A percentile compares a stretch with the other conserved stretches of the same genome.
These are phyloP conservation scores for Suillus americanus DNA, from an alignment of 768 basidiomycete species.

Conservation along the genomic window DNA sequence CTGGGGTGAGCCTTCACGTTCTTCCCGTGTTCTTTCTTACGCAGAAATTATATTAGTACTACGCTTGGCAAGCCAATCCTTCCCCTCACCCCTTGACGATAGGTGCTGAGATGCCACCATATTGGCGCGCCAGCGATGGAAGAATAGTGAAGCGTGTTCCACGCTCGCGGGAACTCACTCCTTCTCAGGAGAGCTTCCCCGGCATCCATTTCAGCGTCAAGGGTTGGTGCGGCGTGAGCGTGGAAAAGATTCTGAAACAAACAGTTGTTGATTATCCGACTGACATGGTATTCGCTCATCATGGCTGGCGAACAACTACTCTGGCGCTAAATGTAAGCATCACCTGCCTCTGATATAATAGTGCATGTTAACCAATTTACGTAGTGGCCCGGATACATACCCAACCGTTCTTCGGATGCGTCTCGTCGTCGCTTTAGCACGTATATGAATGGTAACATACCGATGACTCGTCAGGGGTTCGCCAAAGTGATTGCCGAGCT, in stretches of 20 bases:
- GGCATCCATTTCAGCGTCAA: slow-evolving; percentile 18
- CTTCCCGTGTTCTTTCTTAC: neutral
- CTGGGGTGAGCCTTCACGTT: slow-evolving; percentile 3
- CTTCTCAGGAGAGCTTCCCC: slow-evolving; percentile 15
- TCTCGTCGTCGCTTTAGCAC: slow-evolving; percentile 18
- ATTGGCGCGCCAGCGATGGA: slow-evolving; percentile 15
- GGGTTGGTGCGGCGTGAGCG: slow-evolving; percentile 21
- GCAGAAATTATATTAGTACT: slow-evolving; percentile 11
- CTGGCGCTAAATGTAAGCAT: slow-evolving; percentile 22
- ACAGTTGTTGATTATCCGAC: slow-evolving; percentile 16
- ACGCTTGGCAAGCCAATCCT: slow-evolving; percentile 11
- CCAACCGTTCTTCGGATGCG: neutral
- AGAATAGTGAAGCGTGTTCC: slow-evolving; percentile 22
- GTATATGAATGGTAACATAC: neutral
- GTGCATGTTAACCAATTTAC: neutral
- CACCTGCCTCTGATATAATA: neutral
- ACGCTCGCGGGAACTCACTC: slow-evolving; percentile 13
- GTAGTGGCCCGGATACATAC: slow-evolving; percentile 26
- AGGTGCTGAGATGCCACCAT: slow-evolving; percentile 19
- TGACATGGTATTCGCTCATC: slow-evolving; percentile 17
- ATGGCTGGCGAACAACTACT: slow-evolving; percentile 21
- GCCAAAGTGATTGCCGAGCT: slow-evolving; percentile 5
- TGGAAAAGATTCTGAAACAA: slow-evolving; percentile 14
- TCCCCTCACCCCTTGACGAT: slow-evolving; percentile 18
- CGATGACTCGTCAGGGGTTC: slow-evolving; percentile 22